Conservation (phyloP, 2,329 filamentous ascomycete species). For the Apiospora koreana region DNA sequence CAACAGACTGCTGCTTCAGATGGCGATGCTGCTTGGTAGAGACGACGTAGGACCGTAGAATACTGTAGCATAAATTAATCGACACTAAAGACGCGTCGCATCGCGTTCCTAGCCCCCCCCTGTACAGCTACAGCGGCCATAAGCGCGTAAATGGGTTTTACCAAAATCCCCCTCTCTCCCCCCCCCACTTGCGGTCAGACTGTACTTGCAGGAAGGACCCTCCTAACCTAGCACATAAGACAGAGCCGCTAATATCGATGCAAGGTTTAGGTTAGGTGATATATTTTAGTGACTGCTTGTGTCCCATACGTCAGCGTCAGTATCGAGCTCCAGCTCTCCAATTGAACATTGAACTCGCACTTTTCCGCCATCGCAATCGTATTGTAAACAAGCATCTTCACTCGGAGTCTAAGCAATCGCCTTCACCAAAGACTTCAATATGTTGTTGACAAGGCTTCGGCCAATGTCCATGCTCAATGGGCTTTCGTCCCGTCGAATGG, state of each 20-base stretch:
- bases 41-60: not conserved
- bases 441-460: constrained; percentile 34
- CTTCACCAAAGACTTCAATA: constrained; percentile 21
- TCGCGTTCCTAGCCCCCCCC: not conserved
- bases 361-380: not conserved
- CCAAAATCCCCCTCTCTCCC: too few relatives aligned
- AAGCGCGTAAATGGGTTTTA: not conserved
- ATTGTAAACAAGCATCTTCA: not conserved
- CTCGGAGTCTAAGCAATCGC: not conserved
- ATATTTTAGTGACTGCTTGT: not conserved
- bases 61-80: not conserved
- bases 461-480: constrained; percentile 22
- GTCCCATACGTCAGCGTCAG: not conserved
- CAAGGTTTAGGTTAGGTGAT: not conserved
- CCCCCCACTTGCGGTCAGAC: not conserved
- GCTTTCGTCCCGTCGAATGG: constrained; percentile 27
- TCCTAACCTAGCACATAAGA: not conserved
- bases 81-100: constrained; percentile 1
- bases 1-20: not conserved
- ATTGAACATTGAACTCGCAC: not conserved
- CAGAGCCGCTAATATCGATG: not conserved
- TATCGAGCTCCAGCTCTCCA: not conserved
- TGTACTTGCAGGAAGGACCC: constrained; percentile 1
- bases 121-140: not conserved
- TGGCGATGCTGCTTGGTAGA: not conserved